Conservation (phyloP, 1,284 basidiomycete species). For the Cryptococcus maquisensis region DNA sequence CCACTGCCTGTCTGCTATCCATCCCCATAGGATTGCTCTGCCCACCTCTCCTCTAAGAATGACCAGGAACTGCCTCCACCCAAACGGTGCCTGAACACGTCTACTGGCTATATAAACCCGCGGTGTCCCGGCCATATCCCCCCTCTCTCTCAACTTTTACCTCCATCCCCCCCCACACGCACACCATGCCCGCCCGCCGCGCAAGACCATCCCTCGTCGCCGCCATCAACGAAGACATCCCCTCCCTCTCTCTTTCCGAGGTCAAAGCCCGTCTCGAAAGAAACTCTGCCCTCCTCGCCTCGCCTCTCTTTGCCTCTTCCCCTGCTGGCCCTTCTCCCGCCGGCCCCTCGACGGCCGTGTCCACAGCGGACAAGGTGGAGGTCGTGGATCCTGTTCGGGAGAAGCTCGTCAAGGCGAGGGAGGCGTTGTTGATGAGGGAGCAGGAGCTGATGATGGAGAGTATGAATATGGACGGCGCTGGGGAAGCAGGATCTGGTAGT, state of each 20-base stretch:
- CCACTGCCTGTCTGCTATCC: not conserved
- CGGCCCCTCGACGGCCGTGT: not conserved
- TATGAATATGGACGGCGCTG: slow-evolving; percentile 3
- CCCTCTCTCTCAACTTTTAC: not conserved
- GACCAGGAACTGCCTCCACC: not conserved
- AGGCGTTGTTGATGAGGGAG: slow-evolving; percentile 32
- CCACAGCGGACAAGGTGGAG: not conserved
- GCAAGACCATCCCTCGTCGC: not conserved
- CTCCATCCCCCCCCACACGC: too few relatives aligned
- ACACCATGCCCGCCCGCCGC: too few relatives aligned
- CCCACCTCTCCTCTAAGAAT: too few relatives aligned
- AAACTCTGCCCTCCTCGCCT: slow-evolving; percentile 34
- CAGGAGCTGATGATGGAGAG: slow-evolving; percentile 29
- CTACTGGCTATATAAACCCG: too few relatives aligned
- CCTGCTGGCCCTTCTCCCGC: slow-evolving; percentile 3
- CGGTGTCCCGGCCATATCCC: not conserved
- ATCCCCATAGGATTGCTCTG: too few relatives aligned
- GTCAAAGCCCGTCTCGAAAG: slow-evolving; percentile 38
- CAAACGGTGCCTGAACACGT: not conserved
- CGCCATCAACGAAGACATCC: slow-evolving; percentile 24
- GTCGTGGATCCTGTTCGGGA: slow-evolving; percentile 29
- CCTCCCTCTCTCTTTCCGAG: slow-evolving; percentile 29
- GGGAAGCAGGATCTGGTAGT: slow-evolving; percentile 6
- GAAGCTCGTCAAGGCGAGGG: slow-evolving; percentile 28
- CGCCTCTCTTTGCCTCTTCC: slow-evolving; percentile 17